phyloP scores from a whole-genome alignment of 164 flowering plant genomes.

The Magnolia changhungtana region DNA sequence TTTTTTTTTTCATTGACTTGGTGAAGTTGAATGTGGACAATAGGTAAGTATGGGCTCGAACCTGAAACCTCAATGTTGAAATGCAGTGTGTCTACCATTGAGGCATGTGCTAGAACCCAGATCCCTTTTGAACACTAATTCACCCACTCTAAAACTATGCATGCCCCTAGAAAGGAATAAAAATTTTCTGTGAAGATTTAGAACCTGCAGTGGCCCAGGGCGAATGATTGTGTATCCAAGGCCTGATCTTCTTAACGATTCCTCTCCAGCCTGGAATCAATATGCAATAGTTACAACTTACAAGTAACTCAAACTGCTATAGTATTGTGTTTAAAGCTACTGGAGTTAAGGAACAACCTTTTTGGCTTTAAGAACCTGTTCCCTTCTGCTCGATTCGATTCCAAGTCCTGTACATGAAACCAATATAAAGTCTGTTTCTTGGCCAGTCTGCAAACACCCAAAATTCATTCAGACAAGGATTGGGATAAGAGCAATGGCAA shows the following conservation, averaged over 20 bases:
- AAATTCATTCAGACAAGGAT: neutral
- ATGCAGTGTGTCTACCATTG: too few relatives aligned
- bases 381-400: slow-evolving; percentile 74
- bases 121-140: too few relatives aligned
- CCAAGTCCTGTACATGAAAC: slow-evolving; percentile 95
- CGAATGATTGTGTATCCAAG: slow-evolving; percentile 95
- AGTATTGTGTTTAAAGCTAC: neutral
- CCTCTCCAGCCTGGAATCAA: slow-evolving; percentile 83
- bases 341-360: slow-evolving; percentile 45
- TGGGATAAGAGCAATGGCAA: neutral
- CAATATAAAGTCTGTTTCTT: slow-evolving; percentile 90
- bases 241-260: slow-evolving; percentile 84
- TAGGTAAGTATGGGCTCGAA: too few relatives aligned
- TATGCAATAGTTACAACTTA: neutral
- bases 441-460: slow-evolving; percentile 69
- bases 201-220: slow-evolving; percentile 90
- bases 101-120: too few relatives aligned
- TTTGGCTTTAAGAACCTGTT: slow-evolving; percentile 91
- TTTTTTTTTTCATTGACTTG: too few relatives aligned
- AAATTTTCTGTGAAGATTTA: neutral
- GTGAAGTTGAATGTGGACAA: too few relatives aligned
- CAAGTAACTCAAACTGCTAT: neutral
- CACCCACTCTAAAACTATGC: neutral
- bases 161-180: neutral
- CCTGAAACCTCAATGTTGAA: too few relatives aligned